A percentile compares a stretch with the other conserved stretches of the same genome.
phyloP scores from a whole-genome alignment of 805 yeast species.

The Monosporozyma aerobia region DNA sequence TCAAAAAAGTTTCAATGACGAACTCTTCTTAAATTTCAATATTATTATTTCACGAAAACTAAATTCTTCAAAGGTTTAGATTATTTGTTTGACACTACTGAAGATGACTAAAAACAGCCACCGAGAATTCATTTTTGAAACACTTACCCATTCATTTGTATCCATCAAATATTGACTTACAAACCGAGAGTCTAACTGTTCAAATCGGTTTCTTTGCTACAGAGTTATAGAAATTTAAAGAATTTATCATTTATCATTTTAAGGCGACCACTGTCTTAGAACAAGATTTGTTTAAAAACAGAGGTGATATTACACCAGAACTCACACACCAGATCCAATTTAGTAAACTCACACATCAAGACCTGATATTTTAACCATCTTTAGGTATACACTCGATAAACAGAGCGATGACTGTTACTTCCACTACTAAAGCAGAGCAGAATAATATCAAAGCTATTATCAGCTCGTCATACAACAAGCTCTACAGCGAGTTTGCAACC shows the following conservation, averaged over 20 bases:
- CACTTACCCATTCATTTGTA: background rate
- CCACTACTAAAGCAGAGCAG: slow-evolving; percentile 20
- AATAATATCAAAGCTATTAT: slow-evolving; percentile 32
- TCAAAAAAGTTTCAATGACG: background rate
- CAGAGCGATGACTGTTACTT: background rate
- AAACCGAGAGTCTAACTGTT: background rate
- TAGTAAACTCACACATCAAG: background rate
- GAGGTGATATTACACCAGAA: background rate
- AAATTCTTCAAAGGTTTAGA: background rate
- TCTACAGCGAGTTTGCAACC: slow-evolving; percentile 40
- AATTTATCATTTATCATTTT: background rate
- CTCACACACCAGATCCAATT: background rate
- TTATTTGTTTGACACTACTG: background rate
- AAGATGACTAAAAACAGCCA: background rate
- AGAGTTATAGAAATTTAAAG: background rate
- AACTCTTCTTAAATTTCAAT: background rate
- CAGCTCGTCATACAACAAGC: slow-evolving; percentile 55
- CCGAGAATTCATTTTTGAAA: background rate
- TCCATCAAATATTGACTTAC: background rate
- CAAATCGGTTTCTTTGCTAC: background rate
- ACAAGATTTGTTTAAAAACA: background rate
- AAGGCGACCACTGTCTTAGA: background rate
- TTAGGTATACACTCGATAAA: background rate
- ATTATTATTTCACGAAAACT: background rate
- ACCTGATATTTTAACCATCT: background rate